Conservation (phyloP, 2,329 filamentous ascomycete genomes). For the Fusarium verticillioides region DNA sequence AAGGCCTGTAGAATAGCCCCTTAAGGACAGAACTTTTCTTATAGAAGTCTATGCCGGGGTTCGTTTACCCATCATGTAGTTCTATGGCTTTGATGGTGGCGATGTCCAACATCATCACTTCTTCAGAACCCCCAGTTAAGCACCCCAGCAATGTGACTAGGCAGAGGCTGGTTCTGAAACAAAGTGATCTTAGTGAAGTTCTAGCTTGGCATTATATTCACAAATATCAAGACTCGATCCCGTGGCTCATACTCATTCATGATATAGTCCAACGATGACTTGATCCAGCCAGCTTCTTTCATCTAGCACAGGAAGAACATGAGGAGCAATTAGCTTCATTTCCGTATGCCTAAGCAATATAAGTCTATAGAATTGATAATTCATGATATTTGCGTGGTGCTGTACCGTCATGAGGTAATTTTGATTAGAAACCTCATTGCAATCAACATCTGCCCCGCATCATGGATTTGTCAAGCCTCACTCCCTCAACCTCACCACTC, state of each 20-base stretch:
- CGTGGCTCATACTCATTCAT: background rate
- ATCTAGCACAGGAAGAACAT: background rate
- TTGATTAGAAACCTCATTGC: background rate
- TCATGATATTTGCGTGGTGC: background rate
- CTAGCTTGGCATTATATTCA: fast-evolving
- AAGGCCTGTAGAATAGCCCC: fast-evolving
- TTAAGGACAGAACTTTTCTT: no score
- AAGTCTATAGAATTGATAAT: background rate
- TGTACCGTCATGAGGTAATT: background rate
- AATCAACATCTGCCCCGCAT: slow-evolving; percentile 30
- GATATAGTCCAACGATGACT: no score
- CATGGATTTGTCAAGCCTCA: slow-evolving; percentile 8
- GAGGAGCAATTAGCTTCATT: background rate
- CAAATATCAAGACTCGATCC: background rate
- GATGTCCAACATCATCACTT: background rate
- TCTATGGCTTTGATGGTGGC: background rate
- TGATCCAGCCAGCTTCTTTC: background rate
- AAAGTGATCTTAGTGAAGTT: fast-evolving
- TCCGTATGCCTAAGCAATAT: background rate
- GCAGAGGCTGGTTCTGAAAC: fast-evolving
- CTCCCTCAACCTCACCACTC: background rate
- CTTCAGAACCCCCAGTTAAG: background rate
- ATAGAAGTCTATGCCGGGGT: background rate
- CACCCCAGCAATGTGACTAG: background rate
- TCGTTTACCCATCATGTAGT: background rate